Conservation (phyloP, 2,329 filamentous ascomycete genomes). For the Cladophialophora immunda region DNA sequence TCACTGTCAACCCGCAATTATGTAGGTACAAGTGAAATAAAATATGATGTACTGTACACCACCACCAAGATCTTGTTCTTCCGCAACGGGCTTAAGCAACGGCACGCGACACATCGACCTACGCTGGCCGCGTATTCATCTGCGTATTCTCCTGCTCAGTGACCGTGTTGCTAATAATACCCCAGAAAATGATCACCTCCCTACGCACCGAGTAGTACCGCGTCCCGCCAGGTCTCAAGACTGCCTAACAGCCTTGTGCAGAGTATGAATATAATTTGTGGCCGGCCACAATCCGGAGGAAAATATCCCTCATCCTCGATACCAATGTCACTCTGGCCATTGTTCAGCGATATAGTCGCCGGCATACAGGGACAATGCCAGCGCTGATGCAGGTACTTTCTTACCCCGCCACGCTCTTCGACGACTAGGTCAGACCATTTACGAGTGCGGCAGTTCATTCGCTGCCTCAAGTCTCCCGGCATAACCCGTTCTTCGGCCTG, state of each 20-base stretch:
- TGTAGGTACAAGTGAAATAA: background rate
- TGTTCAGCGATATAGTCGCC: background rate
- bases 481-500: background rate
- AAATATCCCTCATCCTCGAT: background rate
- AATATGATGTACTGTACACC: no score
- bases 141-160: background rate
- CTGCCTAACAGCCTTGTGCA: background rate
- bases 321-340: background rate
- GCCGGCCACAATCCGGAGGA: background rate
- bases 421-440: background rate
- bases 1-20: background rate
- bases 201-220: no score
- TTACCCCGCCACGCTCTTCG: background rate
- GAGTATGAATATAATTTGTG: background rate
- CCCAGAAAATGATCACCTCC: background rate
- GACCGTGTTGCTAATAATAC: background rate
- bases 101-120: conserved; percentile 4
- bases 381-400: background rate
- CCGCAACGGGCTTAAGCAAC: background rate
- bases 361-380: background rate
- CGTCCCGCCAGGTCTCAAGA: background rate
- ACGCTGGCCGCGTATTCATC: background rate
- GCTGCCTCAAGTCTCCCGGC: no score
- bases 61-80: background rate
- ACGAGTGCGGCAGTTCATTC: background rate